Conservation (phyloP, 2,329 filamentous ascomycete genomes). For the Ophiocordyceps polyrhachis-furcata region DNA sequence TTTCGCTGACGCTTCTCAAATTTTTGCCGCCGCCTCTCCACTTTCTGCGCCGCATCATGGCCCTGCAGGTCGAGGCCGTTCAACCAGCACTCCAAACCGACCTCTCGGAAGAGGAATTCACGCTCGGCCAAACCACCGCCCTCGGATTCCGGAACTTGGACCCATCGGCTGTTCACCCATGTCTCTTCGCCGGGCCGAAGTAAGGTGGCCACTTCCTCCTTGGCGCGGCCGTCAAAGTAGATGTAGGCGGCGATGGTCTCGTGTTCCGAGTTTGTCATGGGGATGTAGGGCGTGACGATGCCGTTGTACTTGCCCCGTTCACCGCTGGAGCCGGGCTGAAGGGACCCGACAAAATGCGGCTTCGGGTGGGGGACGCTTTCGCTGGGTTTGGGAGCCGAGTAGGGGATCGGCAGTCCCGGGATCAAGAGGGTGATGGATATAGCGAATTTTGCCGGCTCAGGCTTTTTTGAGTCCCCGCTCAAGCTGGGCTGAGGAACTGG, state of each 20-base stretch:
- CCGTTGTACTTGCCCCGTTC: slow-evolving; percentile 29
- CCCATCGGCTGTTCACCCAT: slow-evolving; percentile 98
- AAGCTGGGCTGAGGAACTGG: slow-evolving; percentile 80
- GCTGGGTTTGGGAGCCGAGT: slow-evolving; percentile 72
- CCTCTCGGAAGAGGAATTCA: slow-evolving; percentile 93
- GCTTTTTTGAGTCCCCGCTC: slow-evolving; percentile 41
- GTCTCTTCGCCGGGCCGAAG: slow-evolving; percentile 88
- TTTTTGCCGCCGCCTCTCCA: slow-evolving; percentile 76
- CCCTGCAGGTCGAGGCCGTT: slow-evolving; percentile 92
- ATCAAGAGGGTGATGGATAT: slow-evolving; percentile 95
- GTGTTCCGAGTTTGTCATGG: slow-evolving; percentile 80
- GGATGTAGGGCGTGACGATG: slow-evolving; percentile 68
- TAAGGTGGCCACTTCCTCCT: slow-evolving; percentile 93
- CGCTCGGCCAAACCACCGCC: slow-evolving; percentile 88
- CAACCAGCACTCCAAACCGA: slow-evolving; percentile 87
- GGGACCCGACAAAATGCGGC: slow-evolving; percentile 60
- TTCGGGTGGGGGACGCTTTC: slow-evolving; percentile 60
- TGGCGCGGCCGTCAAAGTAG: slow-evolving; percentile 88
- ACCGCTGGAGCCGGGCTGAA: slow-evolving; percentile 32
- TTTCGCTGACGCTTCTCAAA: slow-evolving; percentile 50
- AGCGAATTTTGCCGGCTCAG: slow-evolving; percentile 88
- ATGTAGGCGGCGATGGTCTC: slow-evolving; percentile 98
- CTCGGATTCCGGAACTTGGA: slow-evolving; percentile 78
- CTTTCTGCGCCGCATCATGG: slow-evolving; percentile 72
- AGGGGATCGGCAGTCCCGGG: slow-evolving; percentile 72